Conservation (phyloP, 805 yeast genomes). For the Lachancea lanzarotensis region DNA sequence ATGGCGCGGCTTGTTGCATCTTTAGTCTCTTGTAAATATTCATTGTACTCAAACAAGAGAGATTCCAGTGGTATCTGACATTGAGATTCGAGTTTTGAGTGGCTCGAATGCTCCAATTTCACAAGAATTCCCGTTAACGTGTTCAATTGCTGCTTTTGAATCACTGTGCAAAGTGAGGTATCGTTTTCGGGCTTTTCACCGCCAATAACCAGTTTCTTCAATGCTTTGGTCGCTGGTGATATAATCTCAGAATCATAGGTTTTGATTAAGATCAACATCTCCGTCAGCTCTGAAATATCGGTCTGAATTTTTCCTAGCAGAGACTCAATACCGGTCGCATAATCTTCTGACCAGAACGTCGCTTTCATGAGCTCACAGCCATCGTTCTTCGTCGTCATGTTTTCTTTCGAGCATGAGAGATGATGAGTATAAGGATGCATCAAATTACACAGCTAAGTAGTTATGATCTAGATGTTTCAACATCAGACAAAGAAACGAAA, state of each 20-base stretch:
- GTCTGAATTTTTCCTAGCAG: background rate
- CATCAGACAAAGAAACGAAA: too few relatives aligned
- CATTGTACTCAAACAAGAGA: conserved; percentile 5
- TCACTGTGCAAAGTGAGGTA: background rate
- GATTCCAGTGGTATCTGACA: conserved; percentile 11
- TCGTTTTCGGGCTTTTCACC: background rate
- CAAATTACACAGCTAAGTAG: background rate
- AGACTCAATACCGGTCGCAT: conserved; percentile 3
- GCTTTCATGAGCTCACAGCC: background rate
- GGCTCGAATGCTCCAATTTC: background rate
- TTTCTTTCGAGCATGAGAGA: background rate
- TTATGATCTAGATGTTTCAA: too few relatives aligned
- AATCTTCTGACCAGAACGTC: conserved; percentile 9
- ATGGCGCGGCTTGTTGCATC: conserved; percentile 8
- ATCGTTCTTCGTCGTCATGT: background rate
- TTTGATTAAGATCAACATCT: background rate
- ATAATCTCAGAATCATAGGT: background rate
- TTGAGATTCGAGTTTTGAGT: background rate
- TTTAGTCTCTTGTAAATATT: conserved; percentile 9
- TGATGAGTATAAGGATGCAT: background rate
- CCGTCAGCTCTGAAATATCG: background rate
- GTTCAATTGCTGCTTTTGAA: background rate
- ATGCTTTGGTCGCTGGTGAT: background rate
- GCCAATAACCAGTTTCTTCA: background rate
- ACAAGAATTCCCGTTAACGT: background rate